These are phyloP conservation scores for Baudoinia panamericana DNA, from an alignment of 495 filamentous ascomycete genomes.

Conservation along the genomic window DNA sequence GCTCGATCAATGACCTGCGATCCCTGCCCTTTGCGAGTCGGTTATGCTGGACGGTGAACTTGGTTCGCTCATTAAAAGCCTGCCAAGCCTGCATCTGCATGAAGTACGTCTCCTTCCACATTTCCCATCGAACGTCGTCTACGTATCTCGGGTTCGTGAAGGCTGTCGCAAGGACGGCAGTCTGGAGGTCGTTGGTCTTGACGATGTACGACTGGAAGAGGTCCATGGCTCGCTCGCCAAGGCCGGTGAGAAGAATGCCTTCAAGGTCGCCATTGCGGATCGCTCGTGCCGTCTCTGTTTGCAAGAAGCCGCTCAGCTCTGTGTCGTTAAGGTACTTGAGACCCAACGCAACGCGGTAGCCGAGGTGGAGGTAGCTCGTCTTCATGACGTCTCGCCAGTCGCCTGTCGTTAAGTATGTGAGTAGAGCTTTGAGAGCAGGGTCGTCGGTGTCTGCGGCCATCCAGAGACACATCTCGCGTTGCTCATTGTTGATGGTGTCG, in stretches of 20 bases:
- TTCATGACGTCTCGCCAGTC: slow-evolving; percentile 75
- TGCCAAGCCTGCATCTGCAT: slow-evolving; percentile 65
- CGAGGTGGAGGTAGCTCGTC: slow-evolving; percentile 69
- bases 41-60: slow-evolving; percentile 36
- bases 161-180: slow-evolving; percentile 71
- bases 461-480: slow-evolving; percentile 37
- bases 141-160: slow-evolving; percentile 72
- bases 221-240: slow-evolving; percentile 63
- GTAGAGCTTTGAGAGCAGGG: slow-evolving; percentile 78
- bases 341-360: slow-evolving; percentile 75
- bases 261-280: slow-evolving; percentile 71
- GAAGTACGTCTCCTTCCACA: slow-evolving; percentile 75
- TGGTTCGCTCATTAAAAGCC: slow-evolving; percentile 48
- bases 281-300: slow-evolving; percentile 45
- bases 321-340: slow-evolving; percentile 71
- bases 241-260: slow-evolving; percentile 76
- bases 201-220: slow-evolving; percentile 78
- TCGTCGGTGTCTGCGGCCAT: slow-evolving; percentile 58
- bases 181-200: slow-evolving; percentile 80
- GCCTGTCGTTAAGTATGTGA: slow-evolving; percentile 80
- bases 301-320: slow-evolving; percentile 59
- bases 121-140: slow-evolving; percentile 57
- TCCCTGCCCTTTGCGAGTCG: slow-evolving; percentile 19
- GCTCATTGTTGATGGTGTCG: slow-evolving; percentile 37
- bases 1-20: slow-evolving; percentile 35